Percentiles rank a stretch among this genome's conserved stretches.
Conservation (phyloP, 1,284 basidiomycete genomes). For the Ganoderma lucidum region DNA sequence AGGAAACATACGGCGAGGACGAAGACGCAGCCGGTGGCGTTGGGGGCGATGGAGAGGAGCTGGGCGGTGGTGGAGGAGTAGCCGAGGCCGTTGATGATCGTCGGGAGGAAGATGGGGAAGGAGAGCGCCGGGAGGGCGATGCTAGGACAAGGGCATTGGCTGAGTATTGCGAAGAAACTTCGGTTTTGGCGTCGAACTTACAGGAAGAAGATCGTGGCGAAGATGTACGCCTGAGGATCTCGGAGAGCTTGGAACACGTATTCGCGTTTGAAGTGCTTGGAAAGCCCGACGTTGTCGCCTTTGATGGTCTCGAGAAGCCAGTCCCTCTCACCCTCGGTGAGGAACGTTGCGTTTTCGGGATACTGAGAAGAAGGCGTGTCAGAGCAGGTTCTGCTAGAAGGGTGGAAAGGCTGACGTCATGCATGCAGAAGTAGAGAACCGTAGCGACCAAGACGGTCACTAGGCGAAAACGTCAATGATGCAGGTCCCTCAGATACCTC, state of each 20-base stretch:
- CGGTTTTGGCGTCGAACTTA: slow-evolving; percentile 4
- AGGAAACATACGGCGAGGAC: slow-evolving; percentile 21
- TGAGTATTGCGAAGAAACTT: background rate
- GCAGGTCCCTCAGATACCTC: background rate
- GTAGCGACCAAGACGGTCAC: slow-evolving; percentile 9
- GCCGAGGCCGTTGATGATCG: slow-evolving; percentile 44
- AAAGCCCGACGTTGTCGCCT: slow-evolving; percentile 29
- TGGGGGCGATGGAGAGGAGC: slow-evolving; percentile 34
- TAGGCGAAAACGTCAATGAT: background rate
- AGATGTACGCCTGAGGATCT: slow-evolving; percentile 53
- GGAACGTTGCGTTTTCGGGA: slow-evolving; percentile 29
- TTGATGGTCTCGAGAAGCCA: slow-evolving; percentile 44
- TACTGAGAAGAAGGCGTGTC: background rate
- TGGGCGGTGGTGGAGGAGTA: slow-evolving; percentile 38
- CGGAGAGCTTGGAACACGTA: slow-evolving; percentile 37
- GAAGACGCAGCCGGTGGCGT: slow-evolving; percentile 26
- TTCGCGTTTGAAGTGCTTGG: slow-evolving; percentile 35
- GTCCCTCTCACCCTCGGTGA: slow-evolving; percentile 40
- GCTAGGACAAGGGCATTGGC: slow-evolving; percentile 34
- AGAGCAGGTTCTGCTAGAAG: background rate
- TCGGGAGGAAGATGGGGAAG: slow-evolving; percentile 35
- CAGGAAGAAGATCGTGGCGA: slow-evolving; percentile 25
- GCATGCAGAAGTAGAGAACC: slow-evolving; percentile 17
- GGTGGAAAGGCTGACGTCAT: background rate
- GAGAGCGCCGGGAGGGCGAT: slow-evolving; percentile 24